These are phyloP conservation scores for Pestalotiopsis sp. DNA, from an alignment of 2,329 filamentous ascomycete species.

Conservation along the genomic window DNA sequence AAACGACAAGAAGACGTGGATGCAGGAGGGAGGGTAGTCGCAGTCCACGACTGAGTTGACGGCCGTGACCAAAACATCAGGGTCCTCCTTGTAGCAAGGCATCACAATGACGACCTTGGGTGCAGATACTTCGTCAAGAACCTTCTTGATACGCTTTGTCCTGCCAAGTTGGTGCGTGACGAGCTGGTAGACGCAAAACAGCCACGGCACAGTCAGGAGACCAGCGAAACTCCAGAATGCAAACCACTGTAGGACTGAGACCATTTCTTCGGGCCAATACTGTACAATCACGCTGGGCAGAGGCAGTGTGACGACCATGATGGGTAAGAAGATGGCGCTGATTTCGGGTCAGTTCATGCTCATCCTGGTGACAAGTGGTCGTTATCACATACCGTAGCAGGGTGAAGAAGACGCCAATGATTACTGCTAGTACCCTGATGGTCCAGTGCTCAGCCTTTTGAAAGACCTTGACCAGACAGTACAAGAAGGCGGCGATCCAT, in stretches of 20 bases:
- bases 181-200: constrained; percentile 90
- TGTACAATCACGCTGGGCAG: constrained; percentile 73
- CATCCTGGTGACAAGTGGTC: background rate
- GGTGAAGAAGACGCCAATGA: constrained; percentile 77
- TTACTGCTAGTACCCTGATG: constrained; percentile 74
- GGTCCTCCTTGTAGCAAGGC: constrained; percentile 94
- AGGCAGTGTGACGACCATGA: constrained; percentile 92
- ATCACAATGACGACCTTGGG: constrained; percentile 96
- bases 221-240: constrained; percentile 92
- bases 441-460: constrained; percentile 89
- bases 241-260: constrained; percentile 84
- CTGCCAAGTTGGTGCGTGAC: constrained; percentile 86
- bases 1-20: constrained; percentile 94
- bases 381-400: constrained; percentile 64
- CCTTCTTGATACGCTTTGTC: constrained; percentile 78
- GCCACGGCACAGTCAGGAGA: constrained; percentile 85
- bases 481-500: constrained; percentile 91
- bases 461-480: constrained; percentile 87
- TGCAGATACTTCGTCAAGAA: constrained; percentile 81
- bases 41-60: constrained; percentile 91
- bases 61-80: constrained; percentile 80
- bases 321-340: constrained; percentile 84
- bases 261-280: constrained; percentile 72
- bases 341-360: constrained; percentile 19
- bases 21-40: constrained; percentile 89